Evolutionary conservation across 2,329 filamentous ascomycete species (phyloP), one percentile per base, ranked within the genome.

Genomic region (Chaetomiaceae sp.): DNA sequence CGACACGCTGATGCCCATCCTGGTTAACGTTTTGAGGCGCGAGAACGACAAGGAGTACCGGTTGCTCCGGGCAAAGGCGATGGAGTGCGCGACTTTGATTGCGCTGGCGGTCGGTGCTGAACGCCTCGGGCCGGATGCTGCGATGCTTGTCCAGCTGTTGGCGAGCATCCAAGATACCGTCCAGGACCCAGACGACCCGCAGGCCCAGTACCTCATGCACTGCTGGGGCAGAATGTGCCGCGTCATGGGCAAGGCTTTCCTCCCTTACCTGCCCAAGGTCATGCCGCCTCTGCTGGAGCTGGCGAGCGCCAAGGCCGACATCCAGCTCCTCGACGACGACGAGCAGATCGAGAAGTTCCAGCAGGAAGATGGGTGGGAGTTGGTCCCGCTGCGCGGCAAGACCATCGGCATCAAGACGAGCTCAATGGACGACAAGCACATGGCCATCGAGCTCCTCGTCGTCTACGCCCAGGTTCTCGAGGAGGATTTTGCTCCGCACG

Each of bases 181-280:
- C 58, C 87, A 85, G 4, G 94, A 99, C 64, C 75, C 91, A 1
- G 94, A 99, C 64, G 94, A 99, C 67, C 94, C 94, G 36, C 94
- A 99, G 71, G 88, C 91, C 15, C 92, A 95, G 65, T 99, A 99
- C 69, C 80, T 99, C 33, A 89, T 99, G 73, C 94, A 99, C 77
- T 99, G 94, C 75, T 99, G 94, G 94, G 94, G 94, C 48, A 85
- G 94, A 45, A 99, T 99, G 94, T 97, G 92, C 72, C 87, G 94
- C 61, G 92, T 99, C 27, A 81, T 99, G 59, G 91, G 88, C 19
- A 75, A 82, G 44, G 91, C 96, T 64, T 99, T 99, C 71, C 78
- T 97, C 12, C 91, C 91, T 15, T 99, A 95, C 77, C 79, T 99
- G 50, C 84, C 87, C 34, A 91, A 84, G 46, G 94, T 99, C 58